phyloP scores from a whole-genome alignment of 495 filamentous ascomycete species.

The Aspergillus wentii region DNA sequence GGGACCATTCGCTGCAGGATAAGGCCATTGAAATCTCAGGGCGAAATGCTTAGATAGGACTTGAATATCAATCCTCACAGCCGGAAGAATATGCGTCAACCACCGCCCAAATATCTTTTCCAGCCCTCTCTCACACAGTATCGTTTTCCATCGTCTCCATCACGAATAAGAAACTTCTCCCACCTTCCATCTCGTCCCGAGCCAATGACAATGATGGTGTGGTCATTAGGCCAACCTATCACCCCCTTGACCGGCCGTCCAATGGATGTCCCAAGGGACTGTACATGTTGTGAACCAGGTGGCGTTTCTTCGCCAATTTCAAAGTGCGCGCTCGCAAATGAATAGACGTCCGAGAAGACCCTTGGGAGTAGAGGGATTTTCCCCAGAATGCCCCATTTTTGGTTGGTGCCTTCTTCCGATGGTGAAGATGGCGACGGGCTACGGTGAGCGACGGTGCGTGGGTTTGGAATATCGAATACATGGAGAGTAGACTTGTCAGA shows the following conservation, averaged over 20 bases:
- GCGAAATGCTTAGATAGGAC: conserved; percentile 1
- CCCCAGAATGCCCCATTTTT: conserved; percentile 77
- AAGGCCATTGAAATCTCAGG: background rate
- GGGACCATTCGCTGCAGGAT: too few relatives aligned
- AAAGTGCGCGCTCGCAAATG: conserved; percentile 67
- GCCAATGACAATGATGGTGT: conserved; percentile 68
- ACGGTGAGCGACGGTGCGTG: conserved; percentile 25
- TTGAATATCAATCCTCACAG: conserved; percentile 3
- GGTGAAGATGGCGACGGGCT: conserved; percentile 27
- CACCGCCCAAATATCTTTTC: conserved; percentile 67
- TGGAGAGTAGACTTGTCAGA: conserved; percentile 95
- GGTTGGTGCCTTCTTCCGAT: conserved; percentile 45
- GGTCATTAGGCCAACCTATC: conserved; percentile 69
- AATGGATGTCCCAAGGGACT: conserved; percentile 39
- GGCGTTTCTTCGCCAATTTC: conserved; percentile 69
- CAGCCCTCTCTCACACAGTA: conserved; percentile 66
- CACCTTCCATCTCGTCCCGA: conserved; percentile 75
- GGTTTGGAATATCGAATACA: conserved; percentile 72
- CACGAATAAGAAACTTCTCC: conserved; percentile 72
- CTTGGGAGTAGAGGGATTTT: conserved; percentile 75
- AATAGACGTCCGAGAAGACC: conserved; percentile 81
- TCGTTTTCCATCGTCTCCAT: conserved; percentile 58
- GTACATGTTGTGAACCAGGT: conserved; percentile 35
- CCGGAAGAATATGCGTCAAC: conserved; percentile 17
- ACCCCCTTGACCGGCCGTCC: conserved; percentile 67